Evolutionary conservation across 1,284 basidiomycete species (phyloP), one percentile per base, ranked within the genome.

Genomic region (Moniliella sp.): DNA sequence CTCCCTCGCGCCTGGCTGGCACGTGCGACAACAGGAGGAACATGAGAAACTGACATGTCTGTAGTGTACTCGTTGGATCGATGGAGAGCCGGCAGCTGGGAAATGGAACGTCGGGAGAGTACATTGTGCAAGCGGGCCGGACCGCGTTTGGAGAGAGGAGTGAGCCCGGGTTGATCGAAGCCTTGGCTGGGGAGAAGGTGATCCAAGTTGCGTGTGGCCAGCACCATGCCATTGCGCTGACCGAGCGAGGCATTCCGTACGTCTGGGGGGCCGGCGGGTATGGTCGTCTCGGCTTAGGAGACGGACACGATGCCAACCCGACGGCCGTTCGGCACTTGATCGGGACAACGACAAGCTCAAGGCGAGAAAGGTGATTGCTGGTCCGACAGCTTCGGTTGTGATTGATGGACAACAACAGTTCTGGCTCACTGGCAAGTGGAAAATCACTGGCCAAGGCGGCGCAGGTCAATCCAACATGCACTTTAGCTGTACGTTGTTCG

Each of bases 31-130:
- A n/a, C n/a, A n/a, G n/a, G n/a, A n/a, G n/a, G n/a, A n/a, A n/a
- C 1, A n/a, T n/a, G n/a, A n/a, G n/a, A n/a, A n/a, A n/a, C n/a
- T n/a, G n/a, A 2, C 15, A n/a, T 26, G 11, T n/a, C 27, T 5
- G 26, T 29, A 34, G 79, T 91, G 2, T 93, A 78, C 53, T 70
- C 81, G 0, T 75, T 81, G 43, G 86, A 86, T 83, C 78, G 34
- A 78, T 74, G n/a, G 82, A 91, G 61, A 75, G 80, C 44, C 86
- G 86, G 1, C 82, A 91, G 46, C 67, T 93, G 0, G 86, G 83
- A 1, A 86, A 83, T 49, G 84, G 84, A 10, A 71, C 72, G 35
- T 83, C 81, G 0, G 81, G 83, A 12, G 81, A 86, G 61, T 72
- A 81, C 25, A 77, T 88, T 39, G 73, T 75, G 4, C 76, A 76